These are phyloP conservation scores for Byssothecium circinans DNA, from an alignment of 2,329 filamentous ascomycete species.

Conservation along the genomic window DNA sequence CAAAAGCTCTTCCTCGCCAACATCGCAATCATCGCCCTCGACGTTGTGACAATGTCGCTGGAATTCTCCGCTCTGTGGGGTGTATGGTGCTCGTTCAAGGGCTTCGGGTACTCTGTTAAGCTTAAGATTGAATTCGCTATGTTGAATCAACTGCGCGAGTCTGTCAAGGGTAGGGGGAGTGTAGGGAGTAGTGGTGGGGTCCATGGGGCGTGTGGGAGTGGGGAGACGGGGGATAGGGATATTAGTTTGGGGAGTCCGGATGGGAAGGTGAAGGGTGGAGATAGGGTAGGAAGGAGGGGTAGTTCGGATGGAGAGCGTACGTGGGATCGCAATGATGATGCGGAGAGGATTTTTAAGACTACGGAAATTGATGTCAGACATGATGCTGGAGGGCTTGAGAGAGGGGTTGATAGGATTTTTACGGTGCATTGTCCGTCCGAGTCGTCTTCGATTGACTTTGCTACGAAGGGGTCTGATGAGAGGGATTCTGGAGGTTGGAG, in stretches of 20 bases:
- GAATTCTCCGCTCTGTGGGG: constrained; percentile 25
- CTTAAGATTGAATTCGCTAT: constrained; percentile 53
- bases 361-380: not conserved
- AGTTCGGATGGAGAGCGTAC: not conserved
- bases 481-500: not conserved
- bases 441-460: not conserved
- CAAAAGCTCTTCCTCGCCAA: constrained; percentile 40
- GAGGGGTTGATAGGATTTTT: not conserved
- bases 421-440: no score
- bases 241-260: not conserved
- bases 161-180: not conserved
- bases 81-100: constrained; percentile 35
- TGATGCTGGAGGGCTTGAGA: not conserved
- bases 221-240: not conserved
- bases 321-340: not conserved
- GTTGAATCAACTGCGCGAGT: not conserved
- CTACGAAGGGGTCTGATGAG: not conserved
- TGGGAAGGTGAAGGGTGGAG: not conserved
- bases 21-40: constrained; percentile 38
- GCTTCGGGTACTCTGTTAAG: constrained; percentile 44
- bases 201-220: not conserved
- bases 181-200: not conserved
- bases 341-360: not conserved
- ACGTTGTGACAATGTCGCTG: constrained; percentile 30
- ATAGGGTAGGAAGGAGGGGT: not conserved